Percentiles rank a stretch among this genome's conserved stretches.
phyloP scores from a whole-genome alignment of 2,329 filamentous ascomycete genomes.

The Colletotrichum sp. region DNA sequence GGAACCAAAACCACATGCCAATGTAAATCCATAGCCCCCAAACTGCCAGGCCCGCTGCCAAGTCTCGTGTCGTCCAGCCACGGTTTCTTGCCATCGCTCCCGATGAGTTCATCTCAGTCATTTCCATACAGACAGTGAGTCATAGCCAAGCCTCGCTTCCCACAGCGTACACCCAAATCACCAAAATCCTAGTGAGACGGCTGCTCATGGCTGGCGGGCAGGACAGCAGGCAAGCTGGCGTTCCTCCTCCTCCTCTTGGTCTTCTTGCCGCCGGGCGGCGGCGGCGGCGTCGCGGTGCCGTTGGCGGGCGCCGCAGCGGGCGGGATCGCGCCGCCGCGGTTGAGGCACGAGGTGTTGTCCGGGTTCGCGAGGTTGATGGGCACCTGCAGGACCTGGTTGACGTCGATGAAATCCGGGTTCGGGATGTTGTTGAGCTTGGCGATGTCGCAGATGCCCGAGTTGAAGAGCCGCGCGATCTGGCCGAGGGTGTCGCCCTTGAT shows the following conservation, averaged over 20 bases:
- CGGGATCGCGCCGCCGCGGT: background rate
- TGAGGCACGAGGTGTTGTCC: constrained; percentile 11
- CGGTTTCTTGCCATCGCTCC: background rate
- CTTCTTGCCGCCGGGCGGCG: background rate
- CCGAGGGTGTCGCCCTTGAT: background rate
- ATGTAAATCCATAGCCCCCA: background rate
- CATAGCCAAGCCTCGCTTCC: background rate
- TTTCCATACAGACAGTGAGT: background rate
- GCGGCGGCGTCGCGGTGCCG: background rate
- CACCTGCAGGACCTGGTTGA: background rate
- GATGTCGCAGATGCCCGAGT: constrained; percentile 20
- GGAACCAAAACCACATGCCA: background rate
- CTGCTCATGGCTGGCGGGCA: background rate
- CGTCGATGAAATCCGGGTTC: constrained; percentile 4
- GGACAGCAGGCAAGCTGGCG: background rate
- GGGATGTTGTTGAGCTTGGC: constrained; percentile 7
- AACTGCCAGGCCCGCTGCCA: background rate
- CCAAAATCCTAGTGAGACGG: background rate
- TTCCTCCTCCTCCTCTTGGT: background rate
- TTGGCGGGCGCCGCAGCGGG: background rate
- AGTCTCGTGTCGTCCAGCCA: constrained; percentile 7
- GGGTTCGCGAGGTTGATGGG: constrained; percentile 6
- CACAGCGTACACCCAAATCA: background rate
- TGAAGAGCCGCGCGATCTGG: constrained; percentile 3
- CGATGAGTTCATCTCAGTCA: background rate